These are phyloP conservation scores for Soucietia sequanensis DNA, from an alignment of 805 yeast species.

Conservation along the genomic window DNA sequence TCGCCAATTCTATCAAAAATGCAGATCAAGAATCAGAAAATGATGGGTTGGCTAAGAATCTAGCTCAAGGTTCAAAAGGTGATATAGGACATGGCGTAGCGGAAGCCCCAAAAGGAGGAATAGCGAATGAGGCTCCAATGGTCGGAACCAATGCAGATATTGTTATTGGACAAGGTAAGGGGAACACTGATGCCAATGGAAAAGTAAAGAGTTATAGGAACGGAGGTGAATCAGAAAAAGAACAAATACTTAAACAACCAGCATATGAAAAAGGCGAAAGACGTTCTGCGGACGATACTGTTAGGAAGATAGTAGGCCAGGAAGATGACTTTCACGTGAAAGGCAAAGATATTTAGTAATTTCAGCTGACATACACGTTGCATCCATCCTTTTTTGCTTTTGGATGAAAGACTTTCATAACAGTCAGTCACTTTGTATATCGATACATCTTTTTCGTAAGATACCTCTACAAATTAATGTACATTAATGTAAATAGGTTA, in stretches of 20 bases:
- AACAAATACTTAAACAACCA: conserved; percentile 1
- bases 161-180: conserved; percentile 20
- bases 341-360: too few species aligned
- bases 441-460: background rate
- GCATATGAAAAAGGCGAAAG: conserved; percentile 2
- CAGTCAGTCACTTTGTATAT: too few species aligned
- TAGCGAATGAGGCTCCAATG: conserved; percentile 44
- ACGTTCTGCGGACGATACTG: background rate
- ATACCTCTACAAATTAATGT: background rate
- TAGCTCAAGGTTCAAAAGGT: conserved; percentile 39
- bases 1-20: conserved; percentile 22
- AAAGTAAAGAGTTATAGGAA: conserved; percentile 3
- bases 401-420: too few species aligned
- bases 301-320: background rate
- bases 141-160: conserved; percentile 41
- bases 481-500: too few species aligned
- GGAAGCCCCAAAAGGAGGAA: conserved; percentile 48
- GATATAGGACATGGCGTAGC: conserved; percentile 37
- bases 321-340: too few species aligned
- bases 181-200: conserved; percentile 7
- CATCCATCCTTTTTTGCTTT: background rate
- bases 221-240: conserved; percentile 3
- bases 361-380: background rate
- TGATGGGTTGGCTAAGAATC: conserved; percentile 36
- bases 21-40: conserved; percentile 34